A percentile compares a stretch with the other conserved stretches of the same genome.
phyloP scores from a whole-genome alignment of 1,284 basidiomycete genomes.

The Sanghuangporus baumii region DNA sequence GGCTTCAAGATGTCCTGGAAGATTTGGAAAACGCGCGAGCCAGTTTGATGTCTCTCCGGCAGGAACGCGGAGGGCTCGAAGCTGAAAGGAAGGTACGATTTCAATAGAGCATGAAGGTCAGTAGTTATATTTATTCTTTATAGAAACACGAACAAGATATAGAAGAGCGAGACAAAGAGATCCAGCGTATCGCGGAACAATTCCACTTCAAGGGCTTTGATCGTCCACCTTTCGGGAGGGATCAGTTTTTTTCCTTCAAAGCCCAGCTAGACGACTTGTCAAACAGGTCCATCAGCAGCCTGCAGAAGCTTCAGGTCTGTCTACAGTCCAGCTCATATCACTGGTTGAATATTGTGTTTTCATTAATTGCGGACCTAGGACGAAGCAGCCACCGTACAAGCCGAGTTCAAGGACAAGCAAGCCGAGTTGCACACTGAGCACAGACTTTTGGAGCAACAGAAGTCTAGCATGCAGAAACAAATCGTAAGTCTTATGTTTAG shows the following conservation, averaged over 20 bases:
- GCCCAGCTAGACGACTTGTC: conserved; percentile 54
- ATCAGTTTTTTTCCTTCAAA: conserved; percentile 67
- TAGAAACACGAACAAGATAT: conserved; percentile 68
- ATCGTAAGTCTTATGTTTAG: conserved; percentile 41
- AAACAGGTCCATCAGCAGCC: conserved; percentile 47
- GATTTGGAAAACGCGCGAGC: conserved; percentile 48
- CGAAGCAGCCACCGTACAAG: conserved; percentile 46
- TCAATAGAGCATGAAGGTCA: neutral
- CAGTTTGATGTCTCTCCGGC: conserved; percentile 50
- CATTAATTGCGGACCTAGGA: conserved; percentile 28
- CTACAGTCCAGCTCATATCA: neutral
- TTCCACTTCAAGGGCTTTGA: conserved; percentile 75
- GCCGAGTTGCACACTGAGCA: conserved; percentile 49
- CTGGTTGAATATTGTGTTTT: conserved; percentile 1
- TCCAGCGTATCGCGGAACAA: conserved; percentile 65
- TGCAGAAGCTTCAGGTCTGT: conserved; percentile 57
- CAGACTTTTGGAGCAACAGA: conserved; percentile 47
- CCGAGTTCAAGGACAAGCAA: conserved; percentile 55
- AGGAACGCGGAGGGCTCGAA: conserved; percentile 53
- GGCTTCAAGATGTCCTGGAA: conserved; percentile 60
- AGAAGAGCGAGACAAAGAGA: conserved; percentile 64
- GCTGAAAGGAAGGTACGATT: conserved; percentile 57
- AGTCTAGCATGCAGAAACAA: conserved; percentile 48
- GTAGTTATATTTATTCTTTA: neutral
- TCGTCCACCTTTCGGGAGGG: conserved; percentile 55